phyloP scores from a whole-genome alignment of 2,329 filamentous ascomycete genomes.

The Talaromyces sp. region DNA sequence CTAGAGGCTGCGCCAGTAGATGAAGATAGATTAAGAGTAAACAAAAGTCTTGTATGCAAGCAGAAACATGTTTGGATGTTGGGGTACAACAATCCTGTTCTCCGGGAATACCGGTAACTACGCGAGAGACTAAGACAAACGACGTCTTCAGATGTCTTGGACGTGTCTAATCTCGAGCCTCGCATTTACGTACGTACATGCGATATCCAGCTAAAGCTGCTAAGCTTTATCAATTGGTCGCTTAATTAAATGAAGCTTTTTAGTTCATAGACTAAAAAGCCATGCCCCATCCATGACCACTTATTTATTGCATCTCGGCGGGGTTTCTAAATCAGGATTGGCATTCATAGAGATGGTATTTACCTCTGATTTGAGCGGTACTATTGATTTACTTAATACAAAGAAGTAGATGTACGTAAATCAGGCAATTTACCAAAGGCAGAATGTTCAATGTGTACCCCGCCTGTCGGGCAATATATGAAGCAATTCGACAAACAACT shows the following conservation, averaged over 20 bases:
- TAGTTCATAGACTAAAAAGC: background rate
- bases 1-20: background rate
- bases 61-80: background rate
- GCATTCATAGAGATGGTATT: background rate
- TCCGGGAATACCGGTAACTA: background rate
- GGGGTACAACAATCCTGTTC: background rate
- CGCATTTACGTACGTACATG: background rate
- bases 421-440: background rate
- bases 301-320: background rate
- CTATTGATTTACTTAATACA: background rate
- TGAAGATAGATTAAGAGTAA: background rate
- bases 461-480: background rate
- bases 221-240: background rate
- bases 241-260: constrained; percentile 10
- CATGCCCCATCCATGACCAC: background rate
- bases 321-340: too few relatives aligned
- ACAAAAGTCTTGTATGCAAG: background rate
- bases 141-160: background rate
- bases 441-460: background rate
- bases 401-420: background rate
- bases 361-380: background rate
- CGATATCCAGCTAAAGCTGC: background rate
- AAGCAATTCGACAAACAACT: background rate
- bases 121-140: background rate
- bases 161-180: background rate